These are phyloP conservation scores for Xylaria sp. DNA, from an alignment of 2,329 filamentous ascomycete species.

Conservation along the genomic window DNA sequence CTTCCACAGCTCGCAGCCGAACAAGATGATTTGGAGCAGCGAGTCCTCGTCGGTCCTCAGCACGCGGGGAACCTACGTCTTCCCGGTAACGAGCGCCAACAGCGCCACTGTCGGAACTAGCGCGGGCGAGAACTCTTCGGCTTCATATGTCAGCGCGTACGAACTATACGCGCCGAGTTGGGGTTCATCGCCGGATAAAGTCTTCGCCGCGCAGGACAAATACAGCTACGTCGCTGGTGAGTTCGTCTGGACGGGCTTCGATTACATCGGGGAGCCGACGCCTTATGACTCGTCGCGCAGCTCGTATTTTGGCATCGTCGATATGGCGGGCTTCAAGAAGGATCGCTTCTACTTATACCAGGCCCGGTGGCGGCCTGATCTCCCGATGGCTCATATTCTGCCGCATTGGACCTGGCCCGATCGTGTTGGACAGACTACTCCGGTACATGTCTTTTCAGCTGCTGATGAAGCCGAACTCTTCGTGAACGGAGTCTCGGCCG, in stretches of 20 bases:
- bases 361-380: slow-evolving; percentile 61
- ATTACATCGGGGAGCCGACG: slow-evolving; percentile 63
- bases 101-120: slow-evolving; percentile 54
- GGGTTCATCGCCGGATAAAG: slow-evolving; percentile 64
- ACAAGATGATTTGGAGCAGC: slow-evolving; percentile 59
- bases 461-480: slow-evolving; percentile 67
- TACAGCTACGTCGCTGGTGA: slow-evolving; percentile 64
- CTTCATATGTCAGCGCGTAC: slow-evolving; percentile 59
- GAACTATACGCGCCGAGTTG: slow-evolving; percentile 61
- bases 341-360: slow-evolving; percentile 67
- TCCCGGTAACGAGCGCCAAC: slow-evolving; percentile 58
- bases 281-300: slow-evolving; percentile 61
- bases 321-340: slow-evolving; percentile 67
- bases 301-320: slow-evolving; percentile 67
- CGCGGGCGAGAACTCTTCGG: slow-evolving; percentile 53
- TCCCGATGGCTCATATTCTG: slow-evolving; percentile 62
- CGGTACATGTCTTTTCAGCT: slow-evolving; percentile 64
- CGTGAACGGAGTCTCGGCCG: slow-evolving; percentile 60
- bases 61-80: slow-evolving; percentile 63
- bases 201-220: slow-evolving; percentile 61
- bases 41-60: slow-evolving; percentile 60
- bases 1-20: slow-evolving; percentile 59
- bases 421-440: slow-evolving; percentile 59
- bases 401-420: slow-evolving; percentile 68
- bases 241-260: slow-evolving; percentile 64